phyloP scores from a whole-genome alignment of 2,329 filamentous ascomycete species.

The Cordyceps fumosorosea region DNA sequence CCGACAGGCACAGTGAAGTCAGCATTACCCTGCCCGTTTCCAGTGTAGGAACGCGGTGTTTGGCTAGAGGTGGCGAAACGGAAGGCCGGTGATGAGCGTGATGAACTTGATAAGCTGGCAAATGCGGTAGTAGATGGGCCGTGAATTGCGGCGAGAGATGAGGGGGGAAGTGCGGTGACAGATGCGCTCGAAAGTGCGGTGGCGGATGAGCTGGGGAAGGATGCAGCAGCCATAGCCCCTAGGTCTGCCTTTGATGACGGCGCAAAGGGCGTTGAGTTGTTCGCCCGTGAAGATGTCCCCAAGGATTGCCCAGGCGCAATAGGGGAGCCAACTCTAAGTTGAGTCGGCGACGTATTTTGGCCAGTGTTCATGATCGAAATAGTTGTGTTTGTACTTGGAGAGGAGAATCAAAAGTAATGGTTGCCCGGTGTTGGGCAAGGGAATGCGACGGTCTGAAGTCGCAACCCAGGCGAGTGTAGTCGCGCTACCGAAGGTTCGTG shows the following conservation, averaged over 20 bases:
- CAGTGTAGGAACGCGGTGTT: constrained; percentile 27
- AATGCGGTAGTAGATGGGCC: too few species aligned
- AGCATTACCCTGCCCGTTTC: constrained; percentile 28
- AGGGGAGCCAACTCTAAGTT: constrained; percentile 19
- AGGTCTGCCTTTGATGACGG: constrained; percentile 21
- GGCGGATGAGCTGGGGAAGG: constrained; percentile 31
- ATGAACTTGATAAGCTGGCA: too few species aligned
- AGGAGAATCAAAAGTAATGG: neutral
- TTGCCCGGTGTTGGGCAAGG: neutral
- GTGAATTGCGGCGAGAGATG: constrained; percentile 29
- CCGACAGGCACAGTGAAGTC: constrained; percentile 36
- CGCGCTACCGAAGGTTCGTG: neutral
- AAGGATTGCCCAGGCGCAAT: constrained; percentile 21
- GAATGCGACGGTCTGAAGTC: neutral
- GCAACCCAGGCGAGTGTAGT: constrained; percentile 1
- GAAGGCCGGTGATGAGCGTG: constrained; percentile 30
- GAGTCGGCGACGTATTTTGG: constrained; percentile 16
- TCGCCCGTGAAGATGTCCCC: constrained; percentile 21
- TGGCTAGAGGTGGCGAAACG: constrained; percentile 27
- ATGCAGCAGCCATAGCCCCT: constrained; percentile 39
- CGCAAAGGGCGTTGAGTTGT: constrained; percentile 27
- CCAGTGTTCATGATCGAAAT: constrained; percentile 24
- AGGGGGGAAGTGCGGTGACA: too few species aligned
- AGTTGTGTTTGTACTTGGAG: neutral
- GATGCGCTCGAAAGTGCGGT: constrained; percentile 28